Base-by-base conservation (phyloP, 208 protist species). In the Acanthamoeba healyi region DNA sequence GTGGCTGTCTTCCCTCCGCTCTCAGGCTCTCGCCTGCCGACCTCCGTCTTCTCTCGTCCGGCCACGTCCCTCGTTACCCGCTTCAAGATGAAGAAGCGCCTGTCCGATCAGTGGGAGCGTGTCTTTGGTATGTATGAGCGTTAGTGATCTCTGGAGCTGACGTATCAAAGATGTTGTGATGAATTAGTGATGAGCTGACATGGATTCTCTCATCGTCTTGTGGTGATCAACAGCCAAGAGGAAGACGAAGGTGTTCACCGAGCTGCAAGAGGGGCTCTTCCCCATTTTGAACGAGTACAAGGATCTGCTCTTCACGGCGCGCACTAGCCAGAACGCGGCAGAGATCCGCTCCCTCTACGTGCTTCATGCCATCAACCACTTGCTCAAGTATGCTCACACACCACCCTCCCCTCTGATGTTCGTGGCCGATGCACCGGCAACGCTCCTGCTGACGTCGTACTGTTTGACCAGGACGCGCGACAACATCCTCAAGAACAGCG, bases 351-450 rank as follows among this genome's bases (percentile, higher is more conserved):
- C 56, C 29, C 56, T 77, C 46, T 79, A 79, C 65, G 61, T 77
- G 40, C 22, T 92, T 15, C 87, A 92, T 29, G 87, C 87, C 36
- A 46, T 92, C 46, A 92, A 92, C n/a, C 87, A 92, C 61, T 22
- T 92, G 15, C 5, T 74, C 54, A 92, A 92, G 87, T 92, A 19
- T 38, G 26, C 49, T 54, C 49, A 54, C 49, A 54, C 49, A 54
- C 49, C 49, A 54, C 15, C 49, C 6, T 54, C 49, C 15, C 49
- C 49, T 54, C 49, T n/a, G n/a, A n/a, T n/a, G n/a, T n/a, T n/a
- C n/a, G n/a, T n/a, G n/a, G n/a, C n/a, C n/a, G n/a, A n/a, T n/a
- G n/a, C n/a, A n/a, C n/a, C n/a, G n/a, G n/a, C n/a, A n/a, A n/a
- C n/a, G n/a, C n/a, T n/a, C n/a, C n/a, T n/a, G n/a, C n/a, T n/a